A percentile compares a stretch with the other conserved stretches of the same genome.
Conservation (phyloP, 306 rosid species). For the Acacia acuminata region DNA sequence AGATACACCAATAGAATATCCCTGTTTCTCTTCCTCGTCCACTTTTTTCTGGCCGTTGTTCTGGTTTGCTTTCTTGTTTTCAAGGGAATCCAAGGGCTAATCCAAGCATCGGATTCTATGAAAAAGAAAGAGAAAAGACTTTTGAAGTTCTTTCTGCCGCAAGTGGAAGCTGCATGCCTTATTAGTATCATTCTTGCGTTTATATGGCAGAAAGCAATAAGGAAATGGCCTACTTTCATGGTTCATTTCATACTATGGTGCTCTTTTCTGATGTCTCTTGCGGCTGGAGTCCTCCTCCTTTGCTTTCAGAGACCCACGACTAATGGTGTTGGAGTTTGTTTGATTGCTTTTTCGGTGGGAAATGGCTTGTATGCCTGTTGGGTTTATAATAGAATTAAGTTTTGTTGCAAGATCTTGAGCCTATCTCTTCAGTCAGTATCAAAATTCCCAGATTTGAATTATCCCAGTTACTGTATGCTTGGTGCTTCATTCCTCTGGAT, state of each 20-base stretch:
- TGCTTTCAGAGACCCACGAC: slow-evolving; percentile 86
- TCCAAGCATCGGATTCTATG: slow-evolving; percentile 48
- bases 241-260: slow-evolving; percentile 83
- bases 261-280: slow-evolving; percentile 63
- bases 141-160: slow-evolving; percentile 65
- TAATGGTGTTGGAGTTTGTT: slow-evolving; percentile 82
- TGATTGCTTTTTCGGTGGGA: slow-evolving; percentile 78
- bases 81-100: slow-evolving; percentile 75
- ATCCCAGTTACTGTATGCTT: slow-evolving; percentile 77
- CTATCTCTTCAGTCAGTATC: slow-evolving; percentile 75
- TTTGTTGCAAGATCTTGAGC: slow-evolving; percentile 67
- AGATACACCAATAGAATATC: slow-evolving; percentile 72
- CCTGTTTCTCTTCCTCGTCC: slow-evolving; percentile 72
- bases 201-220: slow-evolving; percentile 79
- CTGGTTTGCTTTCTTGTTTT: slow-evolving; percentile 75
- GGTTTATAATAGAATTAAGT: slow-evolving; percentile 66
- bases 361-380: slow-evolving; percentile 92
- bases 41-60: slow-evolving; percentile 55
- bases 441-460: slow-evolving; percentile 69
- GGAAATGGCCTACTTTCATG: slow-evolving; percentile 84
- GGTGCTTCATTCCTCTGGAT: slow-evolving; percentile 83
- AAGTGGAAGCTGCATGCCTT: slow-evolving; percentile 84
- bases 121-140: slow-evolving; percentile 64
- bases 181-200: slow-evolving; percentile 84
- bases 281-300: slow-evolving; percentile 86